Base-by-base conservation (phyloP, 1,139 yeast species). In the Hyphopichia wangnamkhiaoensis region DNA sequence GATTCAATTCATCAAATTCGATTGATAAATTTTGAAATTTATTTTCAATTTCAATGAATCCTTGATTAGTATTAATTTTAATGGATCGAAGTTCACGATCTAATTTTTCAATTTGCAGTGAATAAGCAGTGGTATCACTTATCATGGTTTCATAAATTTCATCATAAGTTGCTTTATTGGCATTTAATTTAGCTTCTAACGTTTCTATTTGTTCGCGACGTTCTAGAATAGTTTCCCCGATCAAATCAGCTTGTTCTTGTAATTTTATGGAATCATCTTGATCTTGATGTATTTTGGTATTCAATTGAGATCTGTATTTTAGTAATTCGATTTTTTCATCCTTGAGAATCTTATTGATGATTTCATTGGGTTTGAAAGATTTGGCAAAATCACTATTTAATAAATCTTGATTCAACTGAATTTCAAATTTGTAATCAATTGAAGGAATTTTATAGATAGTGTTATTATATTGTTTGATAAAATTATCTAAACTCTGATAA, bases 21-120 rank as follows among this genome's bases (percentile, higher is more conserved):
- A 79, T 69, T 41, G 76, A 74, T 10, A 77, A 71, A 31, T 78
- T 73, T 50, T 79, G 79, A 43, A 75, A 74, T 42, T 74, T 69
- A 50, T 79, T 80, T 41, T 84, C 84, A 29, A 82, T 64, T 49
- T 76, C 76, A 19, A 76, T 61, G 38, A 75, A 60, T 31, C 79
- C 82, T 44, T 80, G 80, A 40, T 79, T 78, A 6, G 79, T 71
- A 39, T 73, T 68, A 18, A 73, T 65, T 42, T 75, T 74, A 59
- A 80, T 71, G 15, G 71, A 64, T 39, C 80, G 75, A 33, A 84
- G 63, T 43, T 83, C 88, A 30, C 80, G 73, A 44, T 82, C 87
- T 37, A 81, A 61, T 50, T 76, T 76, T 53, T 84, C 91, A 37
- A 83, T 77, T 54, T 85, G 89, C 17, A 82, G 75, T 38, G 79